A percentile compares a stretch with the other conserved stretches of the same genome.
Evolutionary conservation across 768 basidiomycete genomes (phyloP).

Genomic region (Mycena pura): DNA sequence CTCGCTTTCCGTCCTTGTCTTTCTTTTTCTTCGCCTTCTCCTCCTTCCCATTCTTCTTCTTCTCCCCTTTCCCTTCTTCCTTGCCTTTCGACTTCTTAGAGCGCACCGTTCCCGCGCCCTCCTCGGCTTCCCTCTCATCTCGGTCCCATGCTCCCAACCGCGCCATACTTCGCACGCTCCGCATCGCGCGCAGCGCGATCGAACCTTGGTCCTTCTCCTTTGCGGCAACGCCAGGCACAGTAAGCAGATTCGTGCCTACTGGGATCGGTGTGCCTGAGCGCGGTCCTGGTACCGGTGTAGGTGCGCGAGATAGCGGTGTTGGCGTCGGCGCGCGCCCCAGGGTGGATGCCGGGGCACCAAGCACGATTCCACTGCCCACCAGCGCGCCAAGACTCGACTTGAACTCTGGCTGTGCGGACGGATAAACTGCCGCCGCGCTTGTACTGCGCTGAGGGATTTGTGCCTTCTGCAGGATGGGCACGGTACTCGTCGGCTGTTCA

Average conservation of each 20-base stretch:
- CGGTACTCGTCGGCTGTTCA: neutral
- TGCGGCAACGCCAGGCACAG: constrained; percentile 38
- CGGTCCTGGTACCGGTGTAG: constrained; percentile 34
- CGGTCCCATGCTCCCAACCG: constrained; percentile 50
- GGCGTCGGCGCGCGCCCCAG: constrained; percentile 27
- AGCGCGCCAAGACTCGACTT: constrained; percentile 50
- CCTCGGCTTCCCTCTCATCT: constrained; percentile 42
- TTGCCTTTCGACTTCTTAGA: constrained; percentile 41
- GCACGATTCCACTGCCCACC: constrained; percentile 14
- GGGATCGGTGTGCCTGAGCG: constrained; percentile 46
- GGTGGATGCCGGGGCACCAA: constrained; percentile 17
- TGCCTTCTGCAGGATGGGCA: constrained; percentile 23
- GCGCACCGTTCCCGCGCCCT: constrained; percentile 43
- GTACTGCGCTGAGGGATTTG: constrained; percentile 52
- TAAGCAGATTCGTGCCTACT: constrained; percentile 41
- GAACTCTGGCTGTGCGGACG: constrained; percentile 56
- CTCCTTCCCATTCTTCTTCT: constrained; percentile 36
- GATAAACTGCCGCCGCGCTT: no score
- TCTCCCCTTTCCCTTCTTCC: constrained; percentile 32
- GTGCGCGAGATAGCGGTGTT: constrained; percentile 16
- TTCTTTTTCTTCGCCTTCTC: constrained; percentile 35
- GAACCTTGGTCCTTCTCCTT: constrained; percentile 52
- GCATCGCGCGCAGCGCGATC: constrained; percentile 80
- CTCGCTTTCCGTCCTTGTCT: constrained; percentile 42
- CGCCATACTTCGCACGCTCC: constrained; percentile 78